Base-by-base conservation (phyloP, 2,329 filamentous ascomycete genomes). In the Verticillium tricorpus region DNA sequence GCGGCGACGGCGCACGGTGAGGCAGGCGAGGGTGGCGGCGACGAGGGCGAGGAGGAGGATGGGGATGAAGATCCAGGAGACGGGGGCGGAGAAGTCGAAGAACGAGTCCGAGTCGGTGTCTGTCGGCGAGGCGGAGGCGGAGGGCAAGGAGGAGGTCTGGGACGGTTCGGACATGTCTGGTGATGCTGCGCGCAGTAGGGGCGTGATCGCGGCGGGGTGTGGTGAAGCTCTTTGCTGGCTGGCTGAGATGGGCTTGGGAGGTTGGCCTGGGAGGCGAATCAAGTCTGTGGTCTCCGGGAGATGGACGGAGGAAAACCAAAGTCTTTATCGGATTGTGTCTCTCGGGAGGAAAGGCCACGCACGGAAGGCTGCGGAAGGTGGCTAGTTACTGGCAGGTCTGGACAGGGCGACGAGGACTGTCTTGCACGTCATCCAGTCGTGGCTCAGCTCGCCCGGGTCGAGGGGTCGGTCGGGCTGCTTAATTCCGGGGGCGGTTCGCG, bases 61-160 rank as follows among this genome's bases (percentile, higher is more conserved):
- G 14, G 81, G 75, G 28, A 87, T 75, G 31, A 83, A 77, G 57
- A 88, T 77, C 74, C 85, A 86, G 66, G 83, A 78, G 71, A 86
- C 83, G 65, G 83, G 78, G 71, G 86, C 83, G 65, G 83, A 84
- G 66, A 82, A 79, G 63, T 78, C 75, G 60, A 78, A 75, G 4
- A 81, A 69, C 34, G 67, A 65, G 54, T 28, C 54, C 8, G 58
- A 28, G 32, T 31, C 35, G 19, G 25, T 28, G 15, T 11, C 57
- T 55, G 32, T 37, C 2, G 59, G 50, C 17, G 22, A 60, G 54
- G 39, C 4, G 17, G 60, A 56, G 15, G 17, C 54, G 28, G 52
- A 52, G 55, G 62, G 59, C 14, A n/a, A 11, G 56, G 62, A 50
- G 28, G 25, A 56, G 54, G 15, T 25, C 15, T 58, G 35, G 50